Base-by-base conservation (phyloP, 2,329 filamentous ascomycete genomes). In the Cytospora chrysosperma region DNA sequence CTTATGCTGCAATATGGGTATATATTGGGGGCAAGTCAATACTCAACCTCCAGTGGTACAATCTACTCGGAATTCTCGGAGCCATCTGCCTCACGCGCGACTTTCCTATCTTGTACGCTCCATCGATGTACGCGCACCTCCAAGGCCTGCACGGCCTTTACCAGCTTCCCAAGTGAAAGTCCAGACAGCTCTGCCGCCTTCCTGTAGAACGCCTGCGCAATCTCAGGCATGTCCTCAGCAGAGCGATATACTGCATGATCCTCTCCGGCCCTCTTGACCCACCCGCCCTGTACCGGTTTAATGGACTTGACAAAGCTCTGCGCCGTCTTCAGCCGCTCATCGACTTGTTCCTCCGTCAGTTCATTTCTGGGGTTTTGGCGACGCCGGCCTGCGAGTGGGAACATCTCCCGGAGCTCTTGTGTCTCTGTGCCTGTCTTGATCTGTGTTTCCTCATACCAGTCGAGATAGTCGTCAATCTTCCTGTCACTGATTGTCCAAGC, bases 401-500 rank as follows among this genome's bases (percentile, higher is more conserved):
- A 77, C 6, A 75, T 61, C 21, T 75, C 70, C 9, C 73, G 65
- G 17, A 76, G 69, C 55, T 75, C 70, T 49, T 72, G 68, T 4
- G 73, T 60, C 50, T 75, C 74, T 73, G 32, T 61, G 13, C 52
- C 51, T 4, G 52, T 13, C 43, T 62, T 64, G 58, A 66, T 40
- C 28, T 61, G 64, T 52, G 82, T 88, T 63, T 82, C 81, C 71
- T 91, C 87, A 72, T 90, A 93, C 87, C 90, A 95, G 74, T 92
- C 85, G 75, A 96, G 81, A 70, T 93, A 94, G 64, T 89, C 84
- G 70, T 93, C 90, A 43, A 94, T 77, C 67, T 89, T 84, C 10
- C 77, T 73, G 17, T 80, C 76, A 1, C 79, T 79, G 83, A 92
- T 85, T 0, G 60, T 70, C 68, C 77, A 73, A 10, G 72, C 72